A percentile compares a stretch with the other conserved stretches of the same genome.
Evolutionary conservation across 495 filamentous ascomycete genomes (phyloP).

Genomic region (Penicillium parvum): DNA sequence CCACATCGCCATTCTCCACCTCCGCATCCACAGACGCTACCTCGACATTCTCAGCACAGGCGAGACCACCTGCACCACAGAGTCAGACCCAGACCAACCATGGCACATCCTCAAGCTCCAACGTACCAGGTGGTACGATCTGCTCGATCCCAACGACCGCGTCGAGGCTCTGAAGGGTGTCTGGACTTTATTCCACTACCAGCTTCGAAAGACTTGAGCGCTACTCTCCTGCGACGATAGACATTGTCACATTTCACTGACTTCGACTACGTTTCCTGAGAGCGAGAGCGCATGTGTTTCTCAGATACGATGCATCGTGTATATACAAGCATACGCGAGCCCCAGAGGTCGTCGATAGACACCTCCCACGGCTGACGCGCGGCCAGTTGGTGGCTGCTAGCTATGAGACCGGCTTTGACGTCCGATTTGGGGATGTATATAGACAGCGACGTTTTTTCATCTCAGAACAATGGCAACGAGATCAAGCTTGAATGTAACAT

Average conservation of each 20-base stretch:
- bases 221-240: not conserved
- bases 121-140: conserved; percentile 73
- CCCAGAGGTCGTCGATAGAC: no score
- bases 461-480: no score
- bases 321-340: no score
- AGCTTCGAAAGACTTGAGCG: conserved; percentile 49
- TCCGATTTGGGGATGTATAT: no score
- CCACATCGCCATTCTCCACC: conserved; percentile 70
- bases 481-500: no score
- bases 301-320: conserved; percentile 13
- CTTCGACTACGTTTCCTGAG: not conserved
- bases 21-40: conserved; percentile 65
- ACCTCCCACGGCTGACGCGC: no score
- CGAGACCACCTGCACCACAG: conserved; percentile 26
- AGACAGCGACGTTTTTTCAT: no score
- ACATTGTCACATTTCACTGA: not conserved
- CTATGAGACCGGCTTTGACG: no score
- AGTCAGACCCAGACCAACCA: conserved; percentile 49
- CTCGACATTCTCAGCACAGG: conserved; percentile 49
- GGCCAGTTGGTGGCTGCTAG: no score
- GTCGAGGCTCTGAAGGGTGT: conserved; percentile 65
- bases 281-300: no score
- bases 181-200: conserved; percentile 71
- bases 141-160: conserved; percentile 64
- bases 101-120: conserved; percentile 63